phyloP scores from a whole-genome alignment of 2,329 filamentous ascomycete genomes.

The Ramichloridium luteum region DNA sequence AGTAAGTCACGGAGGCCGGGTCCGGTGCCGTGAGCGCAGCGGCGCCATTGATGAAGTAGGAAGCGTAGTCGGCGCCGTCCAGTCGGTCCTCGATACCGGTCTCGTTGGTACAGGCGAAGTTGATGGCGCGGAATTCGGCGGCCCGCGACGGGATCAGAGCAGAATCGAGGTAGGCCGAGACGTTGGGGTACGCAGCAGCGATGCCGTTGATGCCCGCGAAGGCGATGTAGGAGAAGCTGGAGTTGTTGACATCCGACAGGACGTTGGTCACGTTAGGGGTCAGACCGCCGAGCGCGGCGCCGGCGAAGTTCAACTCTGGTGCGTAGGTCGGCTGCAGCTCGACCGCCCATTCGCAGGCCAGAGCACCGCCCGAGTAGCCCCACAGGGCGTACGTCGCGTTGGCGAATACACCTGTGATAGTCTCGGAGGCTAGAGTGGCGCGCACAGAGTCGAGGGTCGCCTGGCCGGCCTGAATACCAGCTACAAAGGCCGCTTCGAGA shows the following conservation, averaged over 20 bases:
- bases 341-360: conserved; percentile 42
- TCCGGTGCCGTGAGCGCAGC: conserved; percentile 15
- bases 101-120: conserved; percentile 23
- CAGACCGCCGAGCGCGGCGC: conserved; percentile 39
- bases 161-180: conserved; percentile 16
- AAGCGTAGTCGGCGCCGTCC: conserved; percentile 22
- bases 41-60: conserved; percentile 32
- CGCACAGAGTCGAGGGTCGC: conserved; percentile 34
- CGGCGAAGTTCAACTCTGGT: conserved; percentile 39
- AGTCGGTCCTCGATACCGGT: conserved; percentile 17
- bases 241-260: conserved; percentile 25
- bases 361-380: conserved; percentile 45
- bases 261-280: conserved; percentile 31
- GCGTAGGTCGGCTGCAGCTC: conserved; percentile 43
- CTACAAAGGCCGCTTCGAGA: conserved; percentile 32
- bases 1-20: conserved; percentile 19
- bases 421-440: conserved; percentile 25
- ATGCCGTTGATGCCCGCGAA: conserved; percentile 26
- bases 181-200: conserved; percentile 25
- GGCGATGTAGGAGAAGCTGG: conserved; percentile 15
- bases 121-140: conserved; percentile 25
- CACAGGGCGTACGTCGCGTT: conserved; percentile 27
- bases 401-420: conserved; percentile 11
- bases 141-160: conserved; percentile 17
- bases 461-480: conserved; percentile 32